A percentile compares a stretch with the other conserved stretches of the same genome.
phyloP scores from a whole-genome alignment of 1,139 yeast genomes.

The Wickerhamomyces sp. region DNA sequence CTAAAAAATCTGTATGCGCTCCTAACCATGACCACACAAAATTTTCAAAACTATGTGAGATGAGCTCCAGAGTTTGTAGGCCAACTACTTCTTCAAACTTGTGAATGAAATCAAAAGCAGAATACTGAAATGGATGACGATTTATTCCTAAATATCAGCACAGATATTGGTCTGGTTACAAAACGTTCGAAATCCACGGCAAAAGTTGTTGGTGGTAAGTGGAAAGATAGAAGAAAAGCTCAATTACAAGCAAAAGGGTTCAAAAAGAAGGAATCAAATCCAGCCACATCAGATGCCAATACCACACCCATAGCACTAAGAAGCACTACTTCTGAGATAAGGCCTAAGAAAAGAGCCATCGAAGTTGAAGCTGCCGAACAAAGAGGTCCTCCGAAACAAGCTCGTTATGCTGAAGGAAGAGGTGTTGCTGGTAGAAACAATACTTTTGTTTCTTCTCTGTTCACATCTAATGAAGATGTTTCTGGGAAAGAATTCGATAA shows the following conservation, averaged over 20 bases:
- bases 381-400: conserved; percentile 27
- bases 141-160: conserved; percentile 57
- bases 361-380: conserved; percentile 13
- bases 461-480: conserved; percentile 63
- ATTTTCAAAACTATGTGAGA: too few relatives aligned
- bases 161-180: conserved; percentile 27
- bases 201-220: conserved; percentile 64
- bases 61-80: too few relatives aligned
- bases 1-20: too few relatives aligned
- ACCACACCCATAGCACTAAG: conserved; percentile 5
- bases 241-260: conserved; percentile 35
- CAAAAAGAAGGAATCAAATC: conserved; percentile 22
- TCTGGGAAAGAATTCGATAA: conserved; percentile 26
- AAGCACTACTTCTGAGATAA: conserved; percentile 1
- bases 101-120: too few relatives aligned
- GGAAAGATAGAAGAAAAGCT: conserved; percentile 72
- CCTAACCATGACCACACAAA: too few relatives aligned
- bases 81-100: too few relatives aligned
- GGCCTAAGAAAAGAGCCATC: not conserved
- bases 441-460: conserved; percentile 66
- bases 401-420: conserved; percentile 21
- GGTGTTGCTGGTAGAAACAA: conserved; percentile 19
- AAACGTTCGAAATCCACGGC: conserved; percentile 8
- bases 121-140: conserved; percentile 62
- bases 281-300: conserved; percentile 32